phyloP scores from a whole-genome alignment of 1,284 basidiomycete species.

The Ustilago sp. region DNA sequence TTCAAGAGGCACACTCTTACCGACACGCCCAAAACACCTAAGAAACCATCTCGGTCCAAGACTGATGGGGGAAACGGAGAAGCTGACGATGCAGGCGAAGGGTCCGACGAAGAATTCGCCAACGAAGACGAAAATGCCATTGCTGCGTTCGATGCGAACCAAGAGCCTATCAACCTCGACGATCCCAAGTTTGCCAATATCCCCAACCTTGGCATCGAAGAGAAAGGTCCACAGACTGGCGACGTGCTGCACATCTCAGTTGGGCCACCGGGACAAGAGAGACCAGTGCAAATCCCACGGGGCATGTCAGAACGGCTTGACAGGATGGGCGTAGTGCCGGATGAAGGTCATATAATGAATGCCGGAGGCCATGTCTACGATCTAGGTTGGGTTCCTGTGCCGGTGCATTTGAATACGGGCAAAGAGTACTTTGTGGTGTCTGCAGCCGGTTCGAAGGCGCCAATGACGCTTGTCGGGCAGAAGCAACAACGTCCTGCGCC shows the following conservation, averaged over 20 bases:
- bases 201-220: conserved; percentile 34
- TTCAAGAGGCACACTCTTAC: conserved; percentile 15
- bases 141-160: conserved; percentile 28
- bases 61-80: conserved; percentile 9
- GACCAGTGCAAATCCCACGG: conserved; percentile 19
- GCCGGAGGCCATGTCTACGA: conserved; percentile 52
- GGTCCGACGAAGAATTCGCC: conserved; percentile 22
- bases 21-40: conserved; percentile 16
- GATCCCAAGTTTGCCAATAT: conserved; percentile 41
- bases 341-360: conserved; percentile 51
- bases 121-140: conserved; percentile 21
- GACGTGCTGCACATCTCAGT: conserved; percentile 30
- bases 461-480: conserved; percentile 34
- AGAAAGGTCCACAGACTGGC: conserved; percentile 23
- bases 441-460: conserved; percentile 16
- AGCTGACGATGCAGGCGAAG: conserved; percentile 13
- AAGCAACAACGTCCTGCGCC: conserved; percentile 10
- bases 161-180: conserved; percentile 21
- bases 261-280: conserved; percentile 28
- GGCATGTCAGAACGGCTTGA: conserved; percentile 27
- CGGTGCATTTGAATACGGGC: conserved; percentile 42
- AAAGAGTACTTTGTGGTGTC: conserved; percentile 50
- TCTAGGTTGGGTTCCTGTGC: conserved; percentile 52
- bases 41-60: not conserved
- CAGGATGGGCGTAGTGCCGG: conserved; percentile 25